phyloP scores from a whole-genome alignment of 805 yeast genomes.

The Candida ascalaphidarum region DNA sequence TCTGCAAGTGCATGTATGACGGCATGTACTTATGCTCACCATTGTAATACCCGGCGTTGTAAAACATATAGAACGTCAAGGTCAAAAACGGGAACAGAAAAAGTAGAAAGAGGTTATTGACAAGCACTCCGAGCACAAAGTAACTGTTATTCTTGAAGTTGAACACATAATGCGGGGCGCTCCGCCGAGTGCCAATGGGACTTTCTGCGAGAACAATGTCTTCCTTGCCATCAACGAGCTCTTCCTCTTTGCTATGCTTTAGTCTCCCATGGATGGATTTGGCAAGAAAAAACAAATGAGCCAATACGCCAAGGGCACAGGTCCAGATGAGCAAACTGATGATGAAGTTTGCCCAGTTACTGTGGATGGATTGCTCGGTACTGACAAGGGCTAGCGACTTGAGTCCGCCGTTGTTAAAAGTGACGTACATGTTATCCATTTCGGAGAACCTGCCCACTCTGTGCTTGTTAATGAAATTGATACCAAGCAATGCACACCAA shows the following conservation, averaged over 20 bases:
- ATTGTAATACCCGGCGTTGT: slow-evolving; percentile 10
- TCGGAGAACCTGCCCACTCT: too few species aligned
- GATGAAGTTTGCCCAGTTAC: slow-evolving; percentile 39
- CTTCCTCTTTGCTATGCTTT: slow-evolving; percentile 1
- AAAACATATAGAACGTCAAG: slow-evolving; percentile 25
- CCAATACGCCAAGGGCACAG: too few species aligned
- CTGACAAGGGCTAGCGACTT: slow-evolving; percentile 24
- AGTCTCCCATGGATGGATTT: slow-evolving; percentile 5
- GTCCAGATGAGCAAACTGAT: slow-evolving; percentile 20
- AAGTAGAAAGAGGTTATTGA: slow-evolving; percentile 21
- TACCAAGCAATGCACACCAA: slow-evolving; percentile 50
- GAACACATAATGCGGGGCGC: too few species aligned
- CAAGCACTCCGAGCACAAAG: slow-evolving; percentile 22
- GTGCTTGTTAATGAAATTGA: slow-evolving; percentile 10
- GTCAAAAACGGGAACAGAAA: slow-evolving; percentile 38
- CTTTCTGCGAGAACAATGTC: too few species aligned
- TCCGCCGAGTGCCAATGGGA: too few species aligned
- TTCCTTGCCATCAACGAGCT: slow-evolving; percentile 16
- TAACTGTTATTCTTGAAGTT: slow-evolving; percentile 12
- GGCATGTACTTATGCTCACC: slow-evolving; percentile 6
- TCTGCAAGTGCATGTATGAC: slow-evolving; percentile 6
- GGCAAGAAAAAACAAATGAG: slow-evolving; percentile 12
- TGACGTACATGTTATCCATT: slow-evolving; percentile 32
- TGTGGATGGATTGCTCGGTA: slow-evolving; percentile 9
- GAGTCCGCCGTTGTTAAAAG: slow-evolving; percentile 34